Percentiles rank a stretch among this genome's conserved stretches.
Evolutionary conservation across 179 eudicot species (phyloP).

Genomic region (Gypsophila paniculata): DNA sequence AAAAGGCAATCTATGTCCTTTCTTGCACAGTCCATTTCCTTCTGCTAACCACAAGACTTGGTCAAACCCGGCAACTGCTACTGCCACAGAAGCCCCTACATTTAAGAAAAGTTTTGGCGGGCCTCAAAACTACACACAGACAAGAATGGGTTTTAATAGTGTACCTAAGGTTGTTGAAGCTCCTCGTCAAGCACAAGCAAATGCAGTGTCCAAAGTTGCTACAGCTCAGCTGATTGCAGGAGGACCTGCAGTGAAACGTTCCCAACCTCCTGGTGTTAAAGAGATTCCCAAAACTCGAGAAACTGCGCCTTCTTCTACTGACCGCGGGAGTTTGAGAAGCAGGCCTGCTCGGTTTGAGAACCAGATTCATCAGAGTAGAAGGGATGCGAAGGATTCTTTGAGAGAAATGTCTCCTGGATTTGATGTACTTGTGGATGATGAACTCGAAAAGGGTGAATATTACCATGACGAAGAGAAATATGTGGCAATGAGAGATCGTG

Average conservation of each 20-base stretch:
- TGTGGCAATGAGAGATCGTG: constrained; percentile 45
- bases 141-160: constrained; percentile 33
- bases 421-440: constrained; percentile 92
- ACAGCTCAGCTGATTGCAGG: constrained; percentile 31
- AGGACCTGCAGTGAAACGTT: constrained; percentile 29
- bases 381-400: constrained; percentile 62
- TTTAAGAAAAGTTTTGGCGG: constrained; percentile 43
- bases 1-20: constrained; percentile 74
- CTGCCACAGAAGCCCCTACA: constrained; percentile 38
- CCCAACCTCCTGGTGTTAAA: constrained; percentile 26
- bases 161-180: constrained; percentile 35
- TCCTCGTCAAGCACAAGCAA: constrained; percentile 33
- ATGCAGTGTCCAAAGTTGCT: constrained; percentile 28
- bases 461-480: constrained; percentile 59
- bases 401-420: constrained; percentile 95
- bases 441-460: constrained; percentile 52
- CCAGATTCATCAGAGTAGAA: constrained; percentile 38
- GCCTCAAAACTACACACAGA: constrained; percentile 50
- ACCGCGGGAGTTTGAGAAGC: constrained; percentile 38
- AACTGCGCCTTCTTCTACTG: constrained; percentile 27
- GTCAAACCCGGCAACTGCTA: constrained; percentile 32
- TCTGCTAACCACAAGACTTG: constrained; percentile 37
- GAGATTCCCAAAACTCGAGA: constrained; percentile 39
- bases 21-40: constrained; percentile 50
- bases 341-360: constrained; percentile 44